phyloP scores from a whole-genome alignment of 139 green algal genomes.

The Closterium sp. region DNA sequence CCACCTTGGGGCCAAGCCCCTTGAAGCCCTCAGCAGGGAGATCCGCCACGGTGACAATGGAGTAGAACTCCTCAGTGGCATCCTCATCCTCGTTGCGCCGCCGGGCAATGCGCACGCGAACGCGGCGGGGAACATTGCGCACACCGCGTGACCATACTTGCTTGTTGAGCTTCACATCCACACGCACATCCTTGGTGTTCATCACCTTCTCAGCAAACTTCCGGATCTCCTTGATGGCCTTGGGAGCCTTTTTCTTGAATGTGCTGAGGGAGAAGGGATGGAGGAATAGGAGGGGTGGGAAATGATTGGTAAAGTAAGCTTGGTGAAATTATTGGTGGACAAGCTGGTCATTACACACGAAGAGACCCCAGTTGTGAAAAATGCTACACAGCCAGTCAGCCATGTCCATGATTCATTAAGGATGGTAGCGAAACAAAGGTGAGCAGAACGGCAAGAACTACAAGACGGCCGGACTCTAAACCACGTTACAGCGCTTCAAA shows the following conservation, averaged over 20 bases:
- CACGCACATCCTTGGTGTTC: slow-evolving; percentile 90
- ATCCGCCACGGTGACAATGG: slow-evolving; percentile 93
- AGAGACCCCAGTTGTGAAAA: too few relatives aligned
- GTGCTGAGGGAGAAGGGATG: slow-evolving; percentile 58
- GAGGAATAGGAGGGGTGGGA: neutral
- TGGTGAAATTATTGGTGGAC: neutral
- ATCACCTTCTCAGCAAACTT: slow-evolving; percentile 94
- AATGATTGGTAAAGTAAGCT: neutral
- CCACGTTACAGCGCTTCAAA: neutral
- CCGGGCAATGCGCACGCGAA: slow-evolving; percentile 89
- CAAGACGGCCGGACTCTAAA: neutral
- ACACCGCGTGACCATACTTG: slow-evolving; percentile 91
- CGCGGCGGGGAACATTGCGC: slow-evolving; percentile 80
- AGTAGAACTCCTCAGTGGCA: slow-evolving; percentile 99
- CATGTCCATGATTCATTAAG: too few relatives aligned
- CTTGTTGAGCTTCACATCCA: slow-evolving; percentile 99
- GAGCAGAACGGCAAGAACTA: neutral
- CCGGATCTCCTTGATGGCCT: slow-evolving; percentile 94
- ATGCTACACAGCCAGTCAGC: too few relatives aligned
- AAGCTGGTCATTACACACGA: too few relatives aligned
- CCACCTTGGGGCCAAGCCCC: slow-evolving; percentile 48
- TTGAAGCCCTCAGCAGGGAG: slow-evolving; percentile 52
- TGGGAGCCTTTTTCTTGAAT: slow-evolving; percentile 96
- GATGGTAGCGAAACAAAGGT: too few relatives aligned
- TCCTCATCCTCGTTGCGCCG: slow-evolving; percentile 98